phyloP scores from a whole-genome alignment of 257 asterid species.

The Lavandula angustifolia region DNA sequence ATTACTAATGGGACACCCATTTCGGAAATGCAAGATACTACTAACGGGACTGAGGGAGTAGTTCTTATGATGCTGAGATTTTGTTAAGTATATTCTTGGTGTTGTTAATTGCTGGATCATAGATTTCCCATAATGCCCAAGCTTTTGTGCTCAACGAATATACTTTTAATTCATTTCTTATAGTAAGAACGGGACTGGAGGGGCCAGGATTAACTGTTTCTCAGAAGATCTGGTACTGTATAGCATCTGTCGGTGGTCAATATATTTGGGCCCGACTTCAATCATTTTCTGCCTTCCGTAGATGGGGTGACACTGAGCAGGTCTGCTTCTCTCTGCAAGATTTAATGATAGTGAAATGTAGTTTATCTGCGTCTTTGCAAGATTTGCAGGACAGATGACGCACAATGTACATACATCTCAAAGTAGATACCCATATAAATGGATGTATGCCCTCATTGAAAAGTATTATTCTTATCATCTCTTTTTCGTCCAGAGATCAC shows the following conservation, averaged over 20 bases:
- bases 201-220: constrained; percentile 85
- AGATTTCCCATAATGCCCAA: constrained; percentile 1
- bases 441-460: constrained; percentile 1
- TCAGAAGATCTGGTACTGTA: constrained; percentile 89
- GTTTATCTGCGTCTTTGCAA: not conserved
- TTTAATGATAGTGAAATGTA: constrained; percentile 3
- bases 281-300: constrained; percentile 89
- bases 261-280: constrained; percentile 90
- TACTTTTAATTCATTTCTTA: constrained; percentile 28
- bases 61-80: not conserved
- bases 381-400: not conserved
- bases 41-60: too few relatives aligned
- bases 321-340: constrained; percentile 38
- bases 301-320: constrained; percentile 99
- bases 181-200: constrained; percentile 82
- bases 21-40: too few relatives aligned
- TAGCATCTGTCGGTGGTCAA: constrained; percentile 95
- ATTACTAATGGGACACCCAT: too few relatives aligned
- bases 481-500: constrained; percentile 60
- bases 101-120: not conserved
- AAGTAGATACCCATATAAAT: constrained; percentile 1
- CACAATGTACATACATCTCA: not conserved
- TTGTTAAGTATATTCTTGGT: constrained; percentile 9
- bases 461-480: constrained; percentile 23
- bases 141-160: constrained; percentile 11